Base-by-base conservation (phyloP, 75 land plant species). In the Isoetes taiwanensis region DNA sequence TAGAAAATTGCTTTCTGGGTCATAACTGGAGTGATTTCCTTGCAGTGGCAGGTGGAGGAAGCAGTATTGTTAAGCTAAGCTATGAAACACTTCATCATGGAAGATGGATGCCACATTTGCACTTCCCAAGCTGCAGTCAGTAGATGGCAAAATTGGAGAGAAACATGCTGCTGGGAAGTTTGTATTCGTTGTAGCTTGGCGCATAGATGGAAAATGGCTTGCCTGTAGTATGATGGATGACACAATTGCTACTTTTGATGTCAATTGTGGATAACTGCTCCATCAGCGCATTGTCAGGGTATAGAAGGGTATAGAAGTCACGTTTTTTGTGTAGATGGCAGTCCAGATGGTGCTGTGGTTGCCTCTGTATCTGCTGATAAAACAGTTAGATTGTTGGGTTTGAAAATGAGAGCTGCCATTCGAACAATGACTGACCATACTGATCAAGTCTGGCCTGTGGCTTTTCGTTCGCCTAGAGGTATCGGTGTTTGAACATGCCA, bases 171-270 rank as follows among this genome's bases (percentile, higher is more conserved):
- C 59, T 57, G 88, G 93, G 23, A 93, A 88, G 66, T 93, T 88
- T 72, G 90, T 81, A 0, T 81, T 93, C 0, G 82, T 86, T n/a
- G 90, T 88, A 30, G 98, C 98, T 46, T 93, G 96, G 96, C 87
- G 90, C 41, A 62, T 71, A n/a, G 98, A 93, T 64, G 98, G 98
- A 10, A 77, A 68, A 39, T 64, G 73, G 25, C 64, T 93, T 25
- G 98, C 96, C 14, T 93, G 98, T 77, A 86, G 98, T 5, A 81
- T 89, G 12, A 81, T 84, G 90, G 96, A 93, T 64, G 98, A 95
- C 19, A 77, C 86, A 2, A 72, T 93, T 2, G 83, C 96, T 16
- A 61, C 88, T 2, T 93, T 93, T 67, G 98, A 93, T 63, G 90
- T 84, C 10, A 43, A 61, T 16, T 74, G 85, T 26, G 72, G 77